phyloP scores from a whole-genome alignment of 768 basidiomycete species.

The Russula sp. region DNA sequence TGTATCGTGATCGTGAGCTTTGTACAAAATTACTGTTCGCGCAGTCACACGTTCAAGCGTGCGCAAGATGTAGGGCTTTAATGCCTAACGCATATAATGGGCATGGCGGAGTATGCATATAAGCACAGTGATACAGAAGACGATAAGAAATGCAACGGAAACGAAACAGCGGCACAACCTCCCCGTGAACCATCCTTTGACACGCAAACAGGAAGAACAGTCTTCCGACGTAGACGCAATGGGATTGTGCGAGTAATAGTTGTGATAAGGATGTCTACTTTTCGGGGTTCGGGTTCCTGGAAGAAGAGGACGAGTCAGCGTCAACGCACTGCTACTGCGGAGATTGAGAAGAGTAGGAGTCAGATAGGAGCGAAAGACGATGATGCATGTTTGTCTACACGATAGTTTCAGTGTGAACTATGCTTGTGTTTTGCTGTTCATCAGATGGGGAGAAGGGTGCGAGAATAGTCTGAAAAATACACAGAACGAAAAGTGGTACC shows the following conservation, averaged over 20 bases:
- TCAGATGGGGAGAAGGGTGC: slow-evolving; percentile 43
- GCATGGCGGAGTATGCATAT: slow-evolving; percentile 15
- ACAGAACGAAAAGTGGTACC: slow-evolving; percentile 38
- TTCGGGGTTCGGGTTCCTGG: slow-evolving; percentile 37
- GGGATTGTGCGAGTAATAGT: neutral
- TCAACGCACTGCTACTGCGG: neutral
- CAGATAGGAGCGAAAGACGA: slow-evolving; percentile 99
- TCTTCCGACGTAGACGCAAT: neutral
- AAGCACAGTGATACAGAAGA: slow-evolving; percentile 4
- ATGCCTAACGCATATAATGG: slow-evolving; percentile 17
- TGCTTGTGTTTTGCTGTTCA: slow-evolving; percentile 51
- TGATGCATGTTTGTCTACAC: slow-evolving; percentile 84
- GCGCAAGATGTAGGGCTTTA: neutral
- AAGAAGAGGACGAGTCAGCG: slow-evolving; percentile 14
- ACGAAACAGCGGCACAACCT: slow-evolving; percentile 2
- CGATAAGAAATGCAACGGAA: slow-evolving; percentile 11
- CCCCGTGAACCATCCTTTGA: slow-evolving; percentile 3
- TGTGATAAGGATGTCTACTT: slow-evolving; percentile 28
- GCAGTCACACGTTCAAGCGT: neutral
- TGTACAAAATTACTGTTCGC: neutral
- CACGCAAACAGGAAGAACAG: neutral
- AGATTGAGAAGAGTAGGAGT: slow-evolving; percentile 32
- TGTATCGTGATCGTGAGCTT: neutral
- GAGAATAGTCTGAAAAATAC: slow-evolving; percentile 5
- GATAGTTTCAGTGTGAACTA: slow-evolving; percentile 94